phyloP scores from a whole-genome alignment of 371 early-diverging fungal genomes.

The Mucor saturninus region DNA sequence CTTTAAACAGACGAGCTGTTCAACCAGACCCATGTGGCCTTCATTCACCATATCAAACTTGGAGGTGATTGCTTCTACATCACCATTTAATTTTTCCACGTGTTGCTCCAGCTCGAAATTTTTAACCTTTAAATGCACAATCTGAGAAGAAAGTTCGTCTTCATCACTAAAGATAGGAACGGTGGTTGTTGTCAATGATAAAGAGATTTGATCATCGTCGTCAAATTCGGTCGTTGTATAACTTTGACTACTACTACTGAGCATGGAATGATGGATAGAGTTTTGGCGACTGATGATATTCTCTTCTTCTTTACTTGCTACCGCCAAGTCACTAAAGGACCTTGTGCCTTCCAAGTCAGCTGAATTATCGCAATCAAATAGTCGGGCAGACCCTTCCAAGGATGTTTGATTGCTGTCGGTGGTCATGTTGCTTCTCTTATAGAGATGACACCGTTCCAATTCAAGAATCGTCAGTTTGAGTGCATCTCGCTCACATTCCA shows the following conservation, averaged over 20 bases:
- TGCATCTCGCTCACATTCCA: slow-evolving; percentile 47
- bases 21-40: slow-evolving; percentile 46
- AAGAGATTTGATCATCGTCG: neutral
- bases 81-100: slow-evolving; percentile 32
- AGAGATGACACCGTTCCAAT: slow-evolving; percentile 30
- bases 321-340: slow-evolving; percentile 1
- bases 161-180: neutral
- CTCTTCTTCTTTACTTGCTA: neutral
- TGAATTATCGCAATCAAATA: slow-evolving; percentile 1
- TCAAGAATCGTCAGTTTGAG: slow-evolving; percentile 44
- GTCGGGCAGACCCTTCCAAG: no score
- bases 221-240: slow-evolving; percentile 4
- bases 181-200: neutral
- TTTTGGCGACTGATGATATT: slow-evolving; percentile 4
- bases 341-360: neutral
- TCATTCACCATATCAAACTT: slow-evolving; percentile 52
- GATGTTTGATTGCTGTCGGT: no score
- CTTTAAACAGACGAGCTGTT: slow-evolving; percentile 37
- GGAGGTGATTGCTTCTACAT: slow-evolving; percentile 33
- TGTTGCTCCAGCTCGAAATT: slow-evolving; percentile 44
- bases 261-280: slow-evolving; percentile 8
- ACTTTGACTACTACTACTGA: slow-evolving; percentile 2
- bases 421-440: no score
- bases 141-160: slow-evolving; percentile 22
- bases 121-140: slow-evolving; percentile 39